Evolutionary conservation across 2,329 filamentous ascomycete species (phyloP).

Genomic region (Fusarium sp.): DNA sequence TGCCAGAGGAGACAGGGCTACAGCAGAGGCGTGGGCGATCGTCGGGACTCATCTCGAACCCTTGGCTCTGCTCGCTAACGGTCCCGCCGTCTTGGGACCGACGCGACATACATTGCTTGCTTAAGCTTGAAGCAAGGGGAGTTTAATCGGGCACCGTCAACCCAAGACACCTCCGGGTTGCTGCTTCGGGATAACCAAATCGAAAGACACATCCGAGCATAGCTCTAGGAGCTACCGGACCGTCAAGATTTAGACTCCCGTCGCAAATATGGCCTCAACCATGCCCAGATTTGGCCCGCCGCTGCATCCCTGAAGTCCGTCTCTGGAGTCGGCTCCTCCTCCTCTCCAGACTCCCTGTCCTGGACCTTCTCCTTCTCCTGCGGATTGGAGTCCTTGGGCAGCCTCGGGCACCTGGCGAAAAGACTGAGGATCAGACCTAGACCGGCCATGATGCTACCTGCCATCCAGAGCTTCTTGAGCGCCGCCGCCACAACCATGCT

Average conservation of each 20-base stretch:
- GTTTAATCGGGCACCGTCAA: slow-evolving; percentile 6
- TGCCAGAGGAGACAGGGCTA: neutral
- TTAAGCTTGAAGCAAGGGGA: slow-evolving; percentile 12
- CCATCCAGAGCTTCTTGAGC: slow-evolving; percentile 36
- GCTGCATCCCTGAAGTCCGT: slow-evolving; percentile 19
- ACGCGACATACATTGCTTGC: neutral
- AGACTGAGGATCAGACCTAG: slow-evolving; percentile 37
- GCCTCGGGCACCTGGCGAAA: slow-evolving; percentile 38
- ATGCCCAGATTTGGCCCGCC: slow-evolving; percentile 26
- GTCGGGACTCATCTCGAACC: slow-evolving; percentile 25
- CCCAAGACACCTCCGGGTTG: neutral
- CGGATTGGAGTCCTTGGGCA: slow-evolving; percentile 26
- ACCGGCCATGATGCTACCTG: slow-evolving; percentile 38
- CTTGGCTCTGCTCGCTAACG: slow-evolving; percentile 14
- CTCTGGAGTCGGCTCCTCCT: neutral
- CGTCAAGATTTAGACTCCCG: neutral
- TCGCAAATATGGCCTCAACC: neutral
- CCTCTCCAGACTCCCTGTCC: neutral
- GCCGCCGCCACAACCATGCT: slow-evolving; percentile 37
- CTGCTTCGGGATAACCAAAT: slow-evolving; percentile 1
- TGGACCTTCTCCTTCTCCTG: neutral
- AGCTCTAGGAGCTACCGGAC: slow-evolving; percentile 1
- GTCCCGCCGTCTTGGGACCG: slow-evolving; percentile 25
- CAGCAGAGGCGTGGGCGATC: slow-evolving; percentile 23
- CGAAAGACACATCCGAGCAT: neutral